phyloP scores from a whole-genome alignment of 495 filamentous ascomycete species.

The Letharia lupina region DNA sequence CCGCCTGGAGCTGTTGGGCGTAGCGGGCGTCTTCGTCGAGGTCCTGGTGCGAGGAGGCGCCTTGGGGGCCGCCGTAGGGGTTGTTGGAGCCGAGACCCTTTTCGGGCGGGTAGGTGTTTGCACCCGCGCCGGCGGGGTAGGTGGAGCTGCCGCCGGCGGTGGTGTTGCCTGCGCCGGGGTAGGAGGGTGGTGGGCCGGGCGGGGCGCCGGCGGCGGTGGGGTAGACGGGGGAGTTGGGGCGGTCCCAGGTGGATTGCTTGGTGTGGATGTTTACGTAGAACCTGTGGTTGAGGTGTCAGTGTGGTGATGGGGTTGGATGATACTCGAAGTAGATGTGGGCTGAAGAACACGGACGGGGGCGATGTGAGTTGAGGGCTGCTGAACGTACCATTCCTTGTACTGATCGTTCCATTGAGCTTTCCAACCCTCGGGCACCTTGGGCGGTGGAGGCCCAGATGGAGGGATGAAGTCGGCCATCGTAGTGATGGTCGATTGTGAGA shows the following conservation, averaged over 20 bases:
- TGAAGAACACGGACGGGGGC: neutral
- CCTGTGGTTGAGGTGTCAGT: slow-evolving; percentile 38
- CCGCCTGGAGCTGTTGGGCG: slow-evolving; percentile 70
- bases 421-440: slow-evolving; percentile 78
- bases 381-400: slow-evolving; percentile 66
- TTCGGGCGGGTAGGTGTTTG: slow-evolving; percentile 33
- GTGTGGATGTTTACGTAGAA: slow-evolving; percentile 85
- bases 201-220: slow-evolving; percentile 42
- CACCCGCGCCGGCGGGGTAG: slow-evolving; percentile 17
- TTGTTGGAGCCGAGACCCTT: slow-evolving; percentile 55
- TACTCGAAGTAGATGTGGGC: neutral
- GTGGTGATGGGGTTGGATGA: slow-evolving; percentile 20
- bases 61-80: slow-evolving; percentile 39
- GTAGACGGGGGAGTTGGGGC: slow-evolving; percentile 50
- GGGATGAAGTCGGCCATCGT: slow-evolving; percentile 56
- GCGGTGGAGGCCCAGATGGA: slow-evolving; percentile 75
- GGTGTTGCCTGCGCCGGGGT: slow-evolving; percentile 39
- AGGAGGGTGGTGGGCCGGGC: slow-evolving; percentile 55
- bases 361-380: neutral
- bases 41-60: slow-evolving; percentile 27
- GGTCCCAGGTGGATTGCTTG: slow-evolving; percentile 82
- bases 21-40: slow-evolving; percentile 62
- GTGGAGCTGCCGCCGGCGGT: slow-evolving; percentile 26
- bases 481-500: neutral
- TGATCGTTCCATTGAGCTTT: slow-evolving; percentile 66